phyloP scores from a whole-genome alignment of 2,329 filamentous ascomycete genomes.

The Fusarium phyllophilum region DNA sequence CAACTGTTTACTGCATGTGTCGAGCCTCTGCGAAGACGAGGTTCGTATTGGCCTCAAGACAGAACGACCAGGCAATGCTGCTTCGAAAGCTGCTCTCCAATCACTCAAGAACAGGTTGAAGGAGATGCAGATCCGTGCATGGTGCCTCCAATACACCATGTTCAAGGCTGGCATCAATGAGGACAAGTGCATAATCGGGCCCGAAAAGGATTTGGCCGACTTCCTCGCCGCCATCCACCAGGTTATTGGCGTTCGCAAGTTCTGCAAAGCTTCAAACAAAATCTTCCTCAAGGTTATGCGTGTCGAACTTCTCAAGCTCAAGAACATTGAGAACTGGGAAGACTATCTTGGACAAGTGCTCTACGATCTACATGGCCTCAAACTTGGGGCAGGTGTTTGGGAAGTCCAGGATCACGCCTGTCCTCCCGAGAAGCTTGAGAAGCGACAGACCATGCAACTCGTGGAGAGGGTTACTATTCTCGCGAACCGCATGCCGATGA shows the following conservation, averaged over 20 bases:
- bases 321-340: conserved; percentile 83
- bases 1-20: conserved; percentile 79
- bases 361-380: conserved; percentile 84
- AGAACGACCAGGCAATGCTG: conserved; percentile 66
- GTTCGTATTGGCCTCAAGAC: conserved; percentile 79
- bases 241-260: conserved; percentile 82
- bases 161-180: conserved; percentile 82
- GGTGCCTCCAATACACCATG: conserved; percentile 87
- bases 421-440: conserved; percentile 79
- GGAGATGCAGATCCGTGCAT: conserved; percentile 87
- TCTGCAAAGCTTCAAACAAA: conserved; percentile 86
- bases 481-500: conserved; percentile 85
- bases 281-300: conserved; percentile 91
- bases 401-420: conserved; percentile 84
- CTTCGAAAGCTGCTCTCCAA: conserved; percentile 65
- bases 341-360: conserved; percentile 87
- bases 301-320: conserved; percentile 80
- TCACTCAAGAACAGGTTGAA: conserved; percentile 73
- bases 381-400: conserved; percentile 74
- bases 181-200: conserved; percentile 68
- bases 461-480: conserved; percentile 86
- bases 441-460: conserved; percentile 80
- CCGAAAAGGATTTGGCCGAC: conserved; percentile 79
- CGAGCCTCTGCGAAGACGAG: conserved; percentile 85
- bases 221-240: conserved; percentile 86